Base-by-base conservation (phyloP, 108 stramenopile species). In the Nitzschia inconspicua region DNA sequence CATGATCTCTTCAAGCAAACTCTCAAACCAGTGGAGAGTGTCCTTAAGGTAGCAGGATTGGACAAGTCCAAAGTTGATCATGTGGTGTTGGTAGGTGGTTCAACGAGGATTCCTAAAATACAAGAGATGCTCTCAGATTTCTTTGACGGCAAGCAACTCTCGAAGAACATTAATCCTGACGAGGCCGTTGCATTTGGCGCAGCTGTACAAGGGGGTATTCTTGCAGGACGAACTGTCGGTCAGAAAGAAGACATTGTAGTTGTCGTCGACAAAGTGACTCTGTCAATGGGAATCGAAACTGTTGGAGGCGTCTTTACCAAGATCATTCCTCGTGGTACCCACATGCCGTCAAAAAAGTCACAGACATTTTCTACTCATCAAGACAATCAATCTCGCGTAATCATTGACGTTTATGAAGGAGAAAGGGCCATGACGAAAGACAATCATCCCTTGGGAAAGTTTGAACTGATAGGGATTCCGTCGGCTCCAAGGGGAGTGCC, bases 161-260 rank as follows among this genome's bases (percentile, higher is more conserved):
- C 78, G 31, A 80, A 85, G 59, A 86, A 89, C 44, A 90, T 99
- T 59, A 97, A 97, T 72, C 96, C 98, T 36, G 98, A 98, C 69
- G 98, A 99, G 73, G 94, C 95, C 22, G 98, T 99, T 20, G 98
- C 97, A 13, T 92, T 88, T 57, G 97, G 97, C 27, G 98, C 98
- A 32, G 97, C 96, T 22, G 96, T 97, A 40, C 96, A 97, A 73
- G 96, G 95, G 3, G 93, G 91, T 41, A 96, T 98, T 50, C 70
- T 97, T 20, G 80, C 79, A 37, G 37, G 0, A 14, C n/a, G 0
- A 39, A 39, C n/a, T 39, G 1, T 39, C 11, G 0, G 14, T 39
- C 0, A 0, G 10, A 13, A 39, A 8, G 82, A 69, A 23, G 88
- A 74, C 44, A 87, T 94, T 53, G 48, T 99, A 25, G 72, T 99